A percentile compares a stretch with the other conserved stretches of the same genome.
Conservation (phyloP, 179 eudicot genomes). For the Drosera spatulata region DNA sequence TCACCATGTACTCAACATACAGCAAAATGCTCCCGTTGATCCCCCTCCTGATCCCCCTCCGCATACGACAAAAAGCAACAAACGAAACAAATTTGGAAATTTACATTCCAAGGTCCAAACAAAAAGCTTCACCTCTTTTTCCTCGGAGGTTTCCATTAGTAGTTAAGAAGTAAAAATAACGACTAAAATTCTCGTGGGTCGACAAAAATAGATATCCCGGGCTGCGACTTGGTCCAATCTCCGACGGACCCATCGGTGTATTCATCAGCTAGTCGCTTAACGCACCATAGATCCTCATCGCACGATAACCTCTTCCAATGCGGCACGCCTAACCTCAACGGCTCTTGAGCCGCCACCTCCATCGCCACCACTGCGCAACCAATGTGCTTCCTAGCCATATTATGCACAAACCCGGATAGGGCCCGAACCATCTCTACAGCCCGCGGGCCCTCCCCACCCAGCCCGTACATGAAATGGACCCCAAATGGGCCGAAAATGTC, state of each 20-base stretch:
- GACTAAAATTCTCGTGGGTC: slow-evolving; percentile 79
- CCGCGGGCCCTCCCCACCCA: slow-evolving; percentile 76
- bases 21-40: too few relatives aligned
- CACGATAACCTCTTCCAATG: slow-evolving; percentile 83
- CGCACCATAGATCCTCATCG: slow-evolving; percentile 81
- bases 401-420: slow-evolving; percentile 61
- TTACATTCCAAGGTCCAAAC: too few relatives aligned
- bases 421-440: slow-evolving; percentile 32
- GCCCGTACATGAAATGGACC: slow-evolving; percentile 81
- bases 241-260: slow-evolving; percentile 62
- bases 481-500: slow-evolving; percentile 80
- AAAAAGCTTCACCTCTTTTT: too few relatives aligned
- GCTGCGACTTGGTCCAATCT: slow-evolving; percentile 83
- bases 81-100: too few relatives aligned
- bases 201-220: slow-evolving; percentile 66
- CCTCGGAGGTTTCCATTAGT: too few relatives aligned
- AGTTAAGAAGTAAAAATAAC: too few relatives aligned
- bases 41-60: too few relatives aligned
- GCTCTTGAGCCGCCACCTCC: slow-evolving; percentile 62
- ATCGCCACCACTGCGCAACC: slow-evolving; percentile 84
- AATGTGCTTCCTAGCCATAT: slow-evolving; percentile 45
- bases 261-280: slow-evolving; percentile 67
- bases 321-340: slow-evolving; percentile 58
- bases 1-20: too few relatives aligned
- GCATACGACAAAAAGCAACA: too few relatives aligned